phyloP scores from a whole-genome alignment of 495 filamentous ascomycete genomes.

The Rhypophila decipiens region DNA sequence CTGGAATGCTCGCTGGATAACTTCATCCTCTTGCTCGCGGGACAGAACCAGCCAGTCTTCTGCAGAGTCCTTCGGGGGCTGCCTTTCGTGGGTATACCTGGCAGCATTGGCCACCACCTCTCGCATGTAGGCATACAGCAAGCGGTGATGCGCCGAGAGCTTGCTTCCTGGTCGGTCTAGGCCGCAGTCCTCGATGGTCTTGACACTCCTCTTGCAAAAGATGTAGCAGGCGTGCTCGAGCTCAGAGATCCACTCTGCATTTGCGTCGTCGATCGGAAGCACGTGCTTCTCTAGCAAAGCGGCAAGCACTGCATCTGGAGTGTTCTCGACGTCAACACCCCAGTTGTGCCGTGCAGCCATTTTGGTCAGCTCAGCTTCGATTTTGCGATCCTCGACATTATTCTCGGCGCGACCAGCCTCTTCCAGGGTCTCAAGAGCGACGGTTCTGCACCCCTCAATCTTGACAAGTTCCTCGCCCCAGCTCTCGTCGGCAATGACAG shows the following conservation, averaged over 20 bases:
- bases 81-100: neutral
- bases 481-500: neutral
- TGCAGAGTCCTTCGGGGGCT: too few relatives aligned
- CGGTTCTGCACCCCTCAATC: neutral
- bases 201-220: neutral
- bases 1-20: neutral
- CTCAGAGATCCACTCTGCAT: neutral
- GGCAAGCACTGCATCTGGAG: neutral
- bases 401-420: neutral
- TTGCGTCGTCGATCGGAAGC: neutral
- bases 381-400: neutral
- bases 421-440: neutral
- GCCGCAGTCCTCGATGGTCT: neutral
- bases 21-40: neutral
- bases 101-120: neutral
- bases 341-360: neutral
- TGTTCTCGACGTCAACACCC: neutral
- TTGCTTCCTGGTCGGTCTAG: neutral
- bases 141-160: neutral
- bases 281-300: neutral
- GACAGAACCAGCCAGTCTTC: neutral
- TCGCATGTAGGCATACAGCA: neutral
- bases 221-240: constrained; percentile 1
- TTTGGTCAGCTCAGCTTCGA: neutral
- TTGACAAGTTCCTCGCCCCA: neutral